Evolutionary conservation across 2,329 filamentous ascomycete genomes (phyloP), one percentile per base, ranked within the genome.

Genomic region (Curvularia spicifera): DNA sequence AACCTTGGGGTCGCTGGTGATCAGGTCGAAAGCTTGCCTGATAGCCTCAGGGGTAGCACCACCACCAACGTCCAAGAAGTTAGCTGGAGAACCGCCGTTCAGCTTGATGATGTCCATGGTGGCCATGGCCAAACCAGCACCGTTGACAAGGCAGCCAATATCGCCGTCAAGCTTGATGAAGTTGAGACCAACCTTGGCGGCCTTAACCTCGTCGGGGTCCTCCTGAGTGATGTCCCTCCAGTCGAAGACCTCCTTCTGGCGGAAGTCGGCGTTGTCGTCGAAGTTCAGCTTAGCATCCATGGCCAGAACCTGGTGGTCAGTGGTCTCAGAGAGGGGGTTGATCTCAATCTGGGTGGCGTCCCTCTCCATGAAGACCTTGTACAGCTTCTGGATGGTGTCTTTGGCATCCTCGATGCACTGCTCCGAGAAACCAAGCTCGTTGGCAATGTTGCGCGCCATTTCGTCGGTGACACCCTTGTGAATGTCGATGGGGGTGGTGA

Each of bases 91-190:
- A 65, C 95, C 95, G 71, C 95, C 95, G 83, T 98, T 99, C 65
- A 99, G 87, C 88, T 99, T 98, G 87, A 99, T 99, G 80, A 99
- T 98, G 81, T 99, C 95, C 95, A 99, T 99, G 78, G 95, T 99
- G 65, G 95, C 95, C 95, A 99, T 99, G 82, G 95, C 95, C 69
- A 99, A 90, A 83, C 95, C 95, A 74, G 95, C 95, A 78, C 95
- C 95, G 84, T 99, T 99, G 84, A 99, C 95, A 60, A 98, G 86
- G 85, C 95, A 99, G 81, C 95, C 95, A 78, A 99, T 99, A 78
- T 99, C 95, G 78, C 95, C 95, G 77, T 98, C 95, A 62, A 99
- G 90, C 88, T 99, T 99, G 87, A 99, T 99, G 84, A 99, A 99
- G 88, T 99, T 99, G 70, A 99, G 88, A 74, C 92, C 92, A 69